Base-by-base conservation (phyloP, 2,329 filamentous ascomycete genomes). In the Botrytis byssoidea region DNA sequence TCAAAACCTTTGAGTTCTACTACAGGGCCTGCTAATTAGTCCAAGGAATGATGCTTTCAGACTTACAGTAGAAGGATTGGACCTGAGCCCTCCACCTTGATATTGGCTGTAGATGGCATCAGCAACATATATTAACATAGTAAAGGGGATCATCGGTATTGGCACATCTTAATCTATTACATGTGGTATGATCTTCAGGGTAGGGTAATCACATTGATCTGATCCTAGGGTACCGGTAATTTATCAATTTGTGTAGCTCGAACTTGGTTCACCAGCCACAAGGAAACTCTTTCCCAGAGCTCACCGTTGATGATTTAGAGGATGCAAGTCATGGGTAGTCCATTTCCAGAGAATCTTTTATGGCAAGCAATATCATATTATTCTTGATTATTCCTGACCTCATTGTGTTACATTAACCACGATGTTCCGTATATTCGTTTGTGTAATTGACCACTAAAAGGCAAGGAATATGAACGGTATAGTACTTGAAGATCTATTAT, bases 31-130 rank as follows among this genome's bases (percentile, higher is more conserved):
- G 63, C 75, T 77, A 60, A 79, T 68, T 46, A 59, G 55, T 25
- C 40, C 22, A 73, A 86, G 86, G 72, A 90, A 88, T 75, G 89
- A 91, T 81, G 85, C 87, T 5, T 91, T 91, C 82, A 87, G 86
- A 79, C 84, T 91, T 42, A 86, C 84, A 0, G 89, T 91, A 6
- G 83, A 86, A 69, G 89, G 89, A 0, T 78, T 91, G 75, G 86
- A 90, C 77, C 76, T 91, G 55, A 85, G 85, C 78, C 88, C 88
- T 44, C 81, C 90, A 46, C 72, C 68, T 29, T 74, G 64, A 61
- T 55, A 37, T 48, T 25, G 29, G 9, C 29, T 1, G 25, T n/a
- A 48, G 40, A 42, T n/a, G 48, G 46, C 8, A 64, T 44, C 16
- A 29, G 20, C 25, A 14, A 44, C 18, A 46, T 18, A 10, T 29